Conservation (phyloP, 371 early-diverging fungal genomes). For the Cladochytrium tenue region DNA sequence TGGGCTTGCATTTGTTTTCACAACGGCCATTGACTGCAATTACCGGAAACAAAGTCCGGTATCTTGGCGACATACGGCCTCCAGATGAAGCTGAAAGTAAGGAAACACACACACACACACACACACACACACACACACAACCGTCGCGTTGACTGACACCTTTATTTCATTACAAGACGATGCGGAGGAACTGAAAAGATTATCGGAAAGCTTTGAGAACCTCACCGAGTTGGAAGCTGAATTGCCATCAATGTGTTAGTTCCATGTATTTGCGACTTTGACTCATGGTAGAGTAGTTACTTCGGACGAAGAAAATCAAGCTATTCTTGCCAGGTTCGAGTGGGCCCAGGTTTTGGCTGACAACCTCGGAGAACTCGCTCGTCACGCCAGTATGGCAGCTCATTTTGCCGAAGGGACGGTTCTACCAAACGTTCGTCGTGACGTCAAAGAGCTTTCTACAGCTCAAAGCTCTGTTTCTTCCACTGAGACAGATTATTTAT, state of each 20-base stretch:
- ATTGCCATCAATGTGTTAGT: constrained; percentile 60
- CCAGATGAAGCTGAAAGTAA: background rate
- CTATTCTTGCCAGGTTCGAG: constrained; percentile 64
- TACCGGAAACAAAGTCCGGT: constrained; percentile 65
- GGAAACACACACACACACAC: background rate
- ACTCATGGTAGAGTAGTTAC: background rate
- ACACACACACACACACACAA: background rate
- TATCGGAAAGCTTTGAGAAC: constrained; percentile 55
- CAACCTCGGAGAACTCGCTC: constrained; percentile 64
- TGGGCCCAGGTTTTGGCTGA: constrained; percentile 65
- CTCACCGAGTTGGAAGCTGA: constrained; percentile 63
- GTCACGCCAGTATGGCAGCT: constrained; percentile 70
- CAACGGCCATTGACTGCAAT: constrained; percentile 77
- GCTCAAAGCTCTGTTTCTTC: background rate
- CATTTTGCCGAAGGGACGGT: constrained; percentile 68
- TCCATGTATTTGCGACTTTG: background rate
- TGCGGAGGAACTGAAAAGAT: constrained; percentile 51
- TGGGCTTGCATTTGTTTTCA: constrained; percentile 64
- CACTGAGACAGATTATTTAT: background rate
- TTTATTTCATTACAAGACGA: constrained; percentile 38
- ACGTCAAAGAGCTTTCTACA: constrained; percentile 46
- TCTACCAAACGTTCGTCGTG: constrained; percentile 61
- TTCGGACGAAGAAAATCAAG: constrained; percentile 18
- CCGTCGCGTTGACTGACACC: background rate
- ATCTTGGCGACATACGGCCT: constrained; percentile 31